Evolutionary conservation across 2,329 filamentous ascomycete species (phyloP).

Genomic region (Madurella fahalii): DNA sequence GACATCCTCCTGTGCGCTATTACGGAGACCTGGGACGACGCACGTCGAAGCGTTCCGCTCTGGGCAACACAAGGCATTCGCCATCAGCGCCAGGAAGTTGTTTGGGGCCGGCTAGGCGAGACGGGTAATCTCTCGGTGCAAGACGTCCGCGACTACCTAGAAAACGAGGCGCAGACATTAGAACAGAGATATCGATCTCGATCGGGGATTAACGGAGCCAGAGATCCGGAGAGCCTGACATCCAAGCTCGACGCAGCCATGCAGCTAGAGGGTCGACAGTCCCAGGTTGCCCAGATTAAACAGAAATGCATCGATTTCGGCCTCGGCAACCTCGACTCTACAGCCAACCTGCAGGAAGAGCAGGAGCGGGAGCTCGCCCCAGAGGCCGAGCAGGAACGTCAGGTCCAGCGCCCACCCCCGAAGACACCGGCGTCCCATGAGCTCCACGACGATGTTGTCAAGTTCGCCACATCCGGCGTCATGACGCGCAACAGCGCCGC

Average conservation of each 20-base stretch:
- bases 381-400: slow-evolving; percentile 57
- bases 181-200: slow-evolving; percentile 48
- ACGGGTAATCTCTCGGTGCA: slow-evolving; percentile 20
- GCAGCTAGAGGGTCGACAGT: not conserved
- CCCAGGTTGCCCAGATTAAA: slow-evolving; percentile 28
- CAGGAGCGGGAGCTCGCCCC: slow-evolving; percentile 65
- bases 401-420: slow-evolving; percentile 46
- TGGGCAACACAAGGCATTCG: slow-evolving; percentile 59
- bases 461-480: slow-evolving; percentile 38
- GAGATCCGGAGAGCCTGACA: slow-evolving; percentile 1
- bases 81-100: slow-evolving; percentile 39
- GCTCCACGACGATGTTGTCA: slow-evolving; percentile 40
- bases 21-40: slow-evolving; percentile 50
- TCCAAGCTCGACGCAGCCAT: slow-evolving; percentile 1
- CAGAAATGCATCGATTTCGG: slow-evolving; percentile 37
- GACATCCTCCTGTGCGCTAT: slow-evolving; percentile 61
- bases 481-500: slow-evolving; percentile 29
- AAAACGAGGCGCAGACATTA: slow-evolving; percentile 51
- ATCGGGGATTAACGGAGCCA: not conserved
- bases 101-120: slow-evolving; percentile 30
- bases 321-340: slow-evolving; percentile 28
- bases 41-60: slow-evolving; percentile 47
- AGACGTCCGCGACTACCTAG: slow-evolving; percentile 39
- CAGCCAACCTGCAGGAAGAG: slow-evolving; percentile 52
- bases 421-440: slow-evolving; percentile 38